Evolutionary conservation across 495 filamentous ascomycete species (phyloP), one percentile per base, ranked within the genome.

Genomic region (Cenococcum geophilum): DNA sequence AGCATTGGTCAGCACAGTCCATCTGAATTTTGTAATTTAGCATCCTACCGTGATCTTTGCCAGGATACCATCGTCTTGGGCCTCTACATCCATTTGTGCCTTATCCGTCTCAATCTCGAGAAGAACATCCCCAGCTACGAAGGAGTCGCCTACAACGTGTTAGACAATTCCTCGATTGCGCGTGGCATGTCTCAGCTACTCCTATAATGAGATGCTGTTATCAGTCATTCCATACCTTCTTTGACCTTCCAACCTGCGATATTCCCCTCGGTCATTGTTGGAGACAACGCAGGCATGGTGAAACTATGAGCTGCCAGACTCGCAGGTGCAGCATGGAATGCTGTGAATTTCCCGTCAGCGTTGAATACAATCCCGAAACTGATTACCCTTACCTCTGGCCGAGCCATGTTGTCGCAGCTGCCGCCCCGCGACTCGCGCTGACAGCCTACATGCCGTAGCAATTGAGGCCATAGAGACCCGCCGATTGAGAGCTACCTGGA

Each of bases 91-190:
- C 86, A 92, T 92, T 42, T 86, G 86, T 20, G 89, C 89, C 76
- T 92, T 92, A 73, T 92, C 89, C 27, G 89, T 92, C 75, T 92
- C 89, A 70, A 92, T 89, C 72, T 92, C 89, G 35, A 92, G 79
- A 12, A 92, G 76, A 22, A 91, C 89, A 72, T 92, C 89, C 37
- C 89, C 89, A 57, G 88, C 85, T 0, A 79, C 74, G 73, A 88
- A 92, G 43, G 82, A 80, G 57, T 89, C 87, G 65, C 75, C 77
- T 77, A 36, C 5, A 21, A 61, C 16, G 45, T 35, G 40, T 69
- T 48, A 60, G 54, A 51, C 12, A 27, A 12, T 5, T 12, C 35
- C 25, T 16, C 0, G 25, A 49, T 52, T 25, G 49, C 9, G 21
- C 23, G 11, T 20, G 23, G 5, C 21, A 56, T 49, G 21, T 25